A percentile compares a stretch with the other conserved stretches of the same genome.
These are phyloP conservation scores for Fraxinus greggii DNA, from an alignment of 305 asterid species.

Conservation along the genomic window DNA sequence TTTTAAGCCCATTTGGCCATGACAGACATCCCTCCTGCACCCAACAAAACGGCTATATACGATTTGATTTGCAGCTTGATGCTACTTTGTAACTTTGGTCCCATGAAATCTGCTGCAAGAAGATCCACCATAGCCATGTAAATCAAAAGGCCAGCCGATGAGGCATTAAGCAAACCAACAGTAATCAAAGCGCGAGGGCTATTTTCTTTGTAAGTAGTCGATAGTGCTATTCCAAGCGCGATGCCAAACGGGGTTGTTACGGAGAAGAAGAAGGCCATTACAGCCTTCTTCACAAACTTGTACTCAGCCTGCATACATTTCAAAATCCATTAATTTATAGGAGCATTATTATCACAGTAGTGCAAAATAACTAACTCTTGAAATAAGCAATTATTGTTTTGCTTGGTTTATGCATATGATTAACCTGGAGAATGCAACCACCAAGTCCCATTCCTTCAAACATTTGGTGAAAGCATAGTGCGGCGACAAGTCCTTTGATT, in stretches of 20 bases:
- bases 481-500: conserved; percentile 64
- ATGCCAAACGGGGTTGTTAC: conserved; percentile 22
- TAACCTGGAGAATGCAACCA: conserved; percentile 66
- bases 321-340: neutral
- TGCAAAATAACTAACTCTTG: neutral
- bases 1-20: conserved; percentile 21
- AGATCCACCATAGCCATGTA: conserved; percentile 20
- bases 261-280: conserved; percentile 16
- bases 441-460: conserved; percentile 94
- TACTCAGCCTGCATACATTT: conserved; percentile 49
- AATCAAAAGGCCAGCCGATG: conserved; percentile 13
- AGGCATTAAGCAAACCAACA: conserved; percentile 19
- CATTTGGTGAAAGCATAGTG: conserved; percentile 86
- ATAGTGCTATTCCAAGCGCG: conserved; percentile 1
- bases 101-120: conserved; percentile 18
- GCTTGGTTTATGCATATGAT: neutral
- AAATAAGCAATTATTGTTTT: neutral
- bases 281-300: conserved; percentile 37
- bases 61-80: conserved; percentile 12
- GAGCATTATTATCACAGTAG: neutral
- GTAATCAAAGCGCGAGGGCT: conserved; percentile 20
- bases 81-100: conserved; percentile 13
- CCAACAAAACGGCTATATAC: neutral
- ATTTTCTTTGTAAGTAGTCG: conserved; percentile 13
- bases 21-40: conserved; percentile 17